Base-by-base conservation (phyloP, 73 alveolate genomes). In the Paramecium caudatum region DNA sequence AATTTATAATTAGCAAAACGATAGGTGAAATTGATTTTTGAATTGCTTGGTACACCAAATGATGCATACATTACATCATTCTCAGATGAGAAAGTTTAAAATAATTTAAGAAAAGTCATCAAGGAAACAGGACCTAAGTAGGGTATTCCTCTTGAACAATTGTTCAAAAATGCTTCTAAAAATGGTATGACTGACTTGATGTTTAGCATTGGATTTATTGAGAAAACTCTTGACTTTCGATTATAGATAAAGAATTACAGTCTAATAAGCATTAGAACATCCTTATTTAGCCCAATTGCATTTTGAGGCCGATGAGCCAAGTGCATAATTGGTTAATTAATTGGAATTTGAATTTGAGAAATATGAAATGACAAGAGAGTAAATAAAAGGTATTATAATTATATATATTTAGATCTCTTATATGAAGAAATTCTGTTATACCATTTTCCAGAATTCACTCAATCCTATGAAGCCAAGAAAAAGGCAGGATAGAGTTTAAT, bases 221-320 rank as follows among this genome's bases (percentile, higher is more conserved):
- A 85, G 80, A 82, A 47, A 46, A 36, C 37, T 50, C 15, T 93
- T 94, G 21, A 61, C 83, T 15, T 94, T 95, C 69, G 96, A 96
- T 46, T 96, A 97, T 17, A 91, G 48, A n/a, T 82, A 95, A 84
- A 96, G 99, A 92, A 92, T 96, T 47, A 94, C 97, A 61, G 94
- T 96, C 9, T 96, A 97, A 43, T 91, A 97, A 50, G 98, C 98
- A 41, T 69, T 97, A 32, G 94, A 95, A 82, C 99, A 97, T 92
- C 98, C 98, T 41, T 97, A 88, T 91, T 70, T 97, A 47, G 91
- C 88, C 5, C 63, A 90, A 9, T 55, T 95, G 41, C 98, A 94
- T 62, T 92, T 50, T 46, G 90, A 61, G 23, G 96, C 91, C 3
- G 91, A 91, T 82, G 96, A 92, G 13, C 92, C 91, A 3, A 43